A percentile compares a stretch with the other conserved stretches of the same genome.
Evolutionary conservation across 225 moss, liverwort and hornwort species (phyloP).

Genomic region (Takakia lepidozioides): DNA sequence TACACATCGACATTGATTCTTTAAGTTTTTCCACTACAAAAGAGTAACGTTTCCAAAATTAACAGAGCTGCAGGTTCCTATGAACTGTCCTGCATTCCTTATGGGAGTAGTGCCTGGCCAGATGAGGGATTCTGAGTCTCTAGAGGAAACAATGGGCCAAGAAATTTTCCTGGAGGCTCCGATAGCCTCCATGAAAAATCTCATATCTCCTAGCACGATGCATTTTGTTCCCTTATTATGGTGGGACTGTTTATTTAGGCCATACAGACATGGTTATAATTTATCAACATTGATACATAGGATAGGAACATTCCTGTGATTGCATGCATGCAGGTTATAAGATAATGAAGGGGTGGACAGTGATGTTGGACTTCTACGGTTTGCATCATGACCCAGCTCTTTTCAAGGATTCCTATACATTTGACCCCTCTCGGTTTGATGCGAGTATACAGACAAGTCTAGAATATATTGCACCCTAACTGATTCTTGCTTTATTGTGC

Average conservation of each 20-base stretch:
- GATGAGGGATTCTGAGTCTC: too few species aligned
- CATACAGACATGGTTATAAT: too few species aligned
- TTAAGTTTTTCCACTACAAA: not conserved
- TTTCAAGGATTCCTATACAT: not conserved
- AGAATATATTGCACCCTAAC: not conserved
- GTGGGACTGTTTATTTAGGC: not conserved
- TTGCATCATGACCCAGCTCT: not conserved
- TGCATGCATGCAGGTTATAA: not conserved
- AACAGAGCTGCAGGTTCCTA: not conserved
- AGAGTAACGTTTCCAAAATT: not conserved
- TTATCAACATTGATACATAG: not conserved
- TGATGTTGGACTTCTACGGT: not conserved
- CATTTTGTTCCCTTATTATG: not conserved
- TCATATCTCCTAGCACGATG: too few species aligned
- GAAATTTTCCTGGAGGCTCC: too few species aligned
- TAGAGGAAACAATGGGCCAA: too few species aligned
- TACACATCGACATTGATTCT: not conserved
- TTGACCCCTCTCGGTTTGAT: not conserved
- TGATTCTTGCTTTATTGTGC: not conserved
- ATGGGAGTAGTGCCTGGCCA: not conserved
- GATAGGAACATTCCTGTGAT: not conserved
- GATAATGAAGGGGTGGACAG: not conserved
- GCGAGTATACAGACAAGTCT: not conserved
- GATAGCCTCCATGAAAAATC: too few species aligned
- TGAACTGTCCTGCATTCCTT: not conserved